Conservation (phyloP, 1,139 yeast species). For the Protomyces pachydermus region DNA sequence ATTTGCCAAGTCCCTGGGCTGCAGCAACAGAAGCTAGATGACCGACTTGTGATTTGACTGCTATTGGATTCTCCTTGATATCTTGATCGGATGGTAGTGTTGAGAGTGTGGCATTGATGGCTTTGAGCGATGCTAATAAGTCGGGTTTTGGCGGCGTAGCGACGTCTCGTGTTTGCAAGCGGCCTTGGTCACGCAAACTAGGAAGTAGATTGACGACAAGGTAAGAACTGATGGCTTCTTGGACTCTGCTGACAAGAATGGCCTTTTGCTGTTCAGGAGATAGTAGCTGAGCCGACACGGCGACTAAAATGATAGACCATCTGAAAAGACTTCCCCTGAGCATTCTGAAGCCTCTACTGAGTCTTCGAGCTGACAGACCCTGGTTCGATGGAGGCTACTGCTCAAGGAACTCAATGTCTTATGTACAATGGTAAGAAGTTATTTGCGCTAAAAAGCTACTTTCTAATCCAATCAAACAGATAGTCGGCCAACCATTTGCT, state of each 20-base stretch:
- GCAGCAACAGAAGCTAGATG: not conserved
- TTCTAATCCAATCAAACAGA: constrained; percentile 17
- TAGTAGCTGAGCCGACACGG: too few relatives aligned
- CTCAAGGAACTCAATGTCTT: too few relatives aligned
- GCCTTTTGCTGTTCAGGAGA: not conserved
- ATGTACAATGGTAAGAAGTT: too few relatives aligned
- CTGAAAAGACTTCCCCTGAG: not conserved
- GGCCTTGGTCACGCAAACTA: too few relatives aligned
- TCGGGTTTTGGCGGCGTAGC: too few relatives aligned
- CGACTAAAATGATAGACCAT: not conserved
- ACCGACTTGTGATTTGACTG: not conserved
- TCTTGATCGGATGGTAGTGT: not conserved
- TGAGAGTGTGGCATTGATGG: not conserved
- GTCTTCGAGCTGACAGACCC: too few relatives aligned
- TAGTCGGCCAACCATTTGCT: constrained; percentile 23
- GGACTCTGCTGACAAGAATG: not conserved
- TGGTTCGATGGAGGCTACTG: too few relatives aligned
- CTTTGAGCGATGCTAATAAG: not conserved
- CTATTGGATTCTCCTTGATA: not conserved
- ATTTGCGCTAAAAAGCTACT: not conserved
- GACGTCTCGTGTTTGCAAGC: too few relatives aligned
- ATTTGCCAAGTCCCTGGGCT: not conserved
- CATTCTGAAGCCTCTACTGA: too few relatives aligned
- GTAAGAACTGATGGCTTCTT: not conserved
- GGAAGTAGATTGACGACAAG: not conserved